Percentiles rank a stretch among this genome's conserved stretches.
Conservation (phyloP, 306 rosid species). For the Prunus padus region DNA sequence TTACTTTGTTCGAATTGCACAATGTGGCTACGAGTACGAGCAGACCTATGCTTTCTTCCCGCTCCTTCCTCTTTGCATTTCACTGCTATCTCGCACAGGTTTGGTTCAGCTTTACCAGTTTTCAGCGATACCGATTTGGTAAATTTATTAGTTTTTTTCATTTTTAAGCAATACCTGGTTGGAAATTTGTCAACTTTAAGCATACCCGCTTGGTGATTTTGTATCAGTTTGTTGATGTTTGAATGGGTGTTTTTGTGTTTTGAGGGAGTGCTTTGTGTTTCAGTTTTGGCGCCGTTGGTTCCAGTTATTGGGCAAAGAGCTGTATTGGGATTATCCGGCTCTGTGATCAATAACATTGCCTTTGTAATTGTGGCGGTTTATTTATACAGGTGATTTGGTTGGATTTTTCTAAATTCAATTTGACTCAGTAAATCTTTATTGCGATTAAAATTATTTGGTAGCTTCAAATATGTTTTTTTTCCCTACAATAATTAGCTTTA, state of each 20-base stretch:
- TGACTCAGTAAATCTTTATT: background rate
- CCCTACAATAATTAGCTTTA: background rate
- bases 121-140: background rate
- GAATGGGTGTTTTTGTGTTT: background rate
- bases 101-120: background rate
- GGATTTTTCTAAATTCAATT: background rate
- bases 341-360: slow-evolving; percentile 61
- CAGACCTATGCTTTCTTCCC: slow-evolving; percentile 86
- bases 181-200: background rate
- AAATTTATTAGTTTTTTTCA: background rate
- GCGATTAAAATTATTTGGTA: background rate
- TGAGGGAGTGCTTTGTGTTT: slow-evolving; percentile 4
- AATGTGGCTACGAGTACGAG: slow-evolving; percentile 94
- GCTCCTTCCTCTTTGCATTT: slow-evolving; percentile 64
- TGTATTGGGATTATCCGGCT: slow-evolving; percentile 62
- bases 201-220: background rate
- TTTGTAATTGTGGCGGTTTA: slow-evolving; percentile 66
- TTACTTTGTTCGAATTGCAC: slow-evolving; percentile 60
- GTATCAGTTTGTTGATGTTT: background rate
- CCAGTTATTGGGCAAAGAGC: slow-evolving; percentile 57
- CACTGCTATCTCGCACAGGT: slow-evolving; percentile 52
- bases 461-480: background rate
- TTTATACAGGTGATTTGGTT: slow-evolving; percentile 54
- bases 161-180: background rate
- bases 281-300: slow-evolving; percentile 48